Evolutionary conservation across 768 basidiomycete genomes (phyloP), one percentile per base, ranked within the genome.

Genomic region (Chalciporus chontae): DNA sequence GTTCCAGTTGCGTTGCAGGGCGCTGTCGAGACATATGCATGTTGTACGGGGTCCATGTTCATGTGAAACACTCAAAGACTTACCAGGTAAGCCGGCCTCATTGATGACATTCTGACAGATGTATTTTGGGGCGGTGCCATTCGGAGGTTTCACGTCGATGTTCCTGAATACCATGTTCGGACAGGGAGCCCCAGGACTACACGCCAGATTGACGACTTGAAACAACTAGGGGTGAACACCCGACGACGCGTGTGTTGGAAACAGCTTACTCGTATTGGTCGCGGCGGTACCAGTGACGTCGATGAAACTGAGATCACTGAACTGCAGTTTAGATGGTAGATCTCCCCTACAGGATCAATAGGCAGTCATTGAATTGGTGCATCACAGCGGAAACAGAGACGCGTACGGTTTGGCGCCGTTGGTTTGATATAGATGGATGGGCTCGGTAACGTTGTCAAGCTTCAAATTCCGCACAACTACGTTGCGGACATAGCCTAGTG

Each of bases 321-420:
- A 79, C 48, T 70, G 72, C 39, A 79, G 55, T 19, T 61, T 66
- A 4, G 80, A 81, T 7, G 78, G 78, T 15, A 65, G 57, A 60
- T 81, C 79, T 5, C 67, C 74, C n/a, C 79, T 79, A 43, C 18
- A 32, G 66, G 79, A 15, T 66, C 69, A 57, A 80, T 80, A 19
- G 78, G 79, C 56, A 82, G 52, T 73, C 75, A 15, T 81, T 21
- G 53, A 51, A 78, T 76, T 31, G 9, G 8, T 9, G 8, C 8
- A 14, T 31, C 31, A 31, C 31, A 9, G 31, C 31, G 31, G 13
- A 14, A 11, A 21, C 21, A 31, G 31, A 31, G 11, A 9, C 10
- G 4, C 31, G 9, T 31, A 31, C 31, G 31, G 2, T 14, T 31
- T 9, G 13, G 31, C 31, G 31, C 31, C 31, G 31, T 31, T 31